phyloP scores from a whole-genome alignment of 352 stramenopile species.

The Phytophthora hibernalis region DNA sequence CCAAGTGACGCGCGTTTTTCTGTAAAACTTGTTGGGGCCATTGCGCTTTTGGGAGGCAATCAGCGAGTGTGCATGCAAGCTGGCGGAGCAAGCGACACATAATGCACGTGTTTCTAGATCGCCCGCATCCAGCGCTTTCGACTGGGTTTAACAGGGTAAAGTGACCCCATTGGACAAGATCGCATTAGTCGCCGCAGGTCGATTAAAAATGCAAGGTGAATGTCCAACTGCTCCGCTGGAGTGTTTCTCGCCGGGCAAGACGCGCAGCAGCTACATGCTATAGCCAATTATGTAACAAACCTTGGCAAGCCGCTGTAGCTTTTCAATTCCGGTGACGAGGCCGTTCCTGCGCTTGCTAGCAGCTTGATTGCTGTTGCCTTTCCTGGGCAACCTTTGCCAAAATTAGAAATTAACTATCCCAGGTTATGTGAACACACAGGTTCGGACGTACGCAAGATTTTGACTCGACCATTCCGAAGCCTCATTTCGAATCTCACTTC shows the following conservation, averaged over 20 bases:
- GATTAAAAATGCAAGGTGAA: constrained; percentile 1
- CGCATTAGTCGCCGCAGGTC: constrained; percentile 6
- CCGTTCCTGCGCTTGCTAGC: neutral
- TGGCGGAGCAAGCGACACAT: constrained; percentile 7
- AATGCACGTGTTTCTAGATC: constrained; percentile 7
- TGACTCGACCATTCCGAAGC: neutral
- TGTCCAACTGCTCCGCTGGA: neutral
- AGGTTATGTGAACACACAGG: too few relatives aligned
- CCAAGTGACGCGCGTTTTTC: constrained; percentile 15
- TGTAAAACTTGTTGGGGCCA: constrained; percentile 2
- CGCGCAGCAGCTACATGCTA: neutral
- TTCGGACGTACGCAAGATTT: too few relatives aligned
- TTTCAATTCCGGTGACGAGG: neutral
- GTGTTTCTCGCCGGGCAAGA: neutral
- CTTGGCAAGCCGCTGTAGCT: neutral
- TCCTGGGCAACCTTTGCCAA: too few relatives aligned
- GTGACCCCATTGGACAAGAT: too few relatives aligned
- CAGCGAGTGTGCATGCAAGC: constrained; percentile 18
- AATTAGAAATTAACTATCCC: too few relatives aligned
- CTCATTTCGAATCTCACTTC: constrained; percentile 49
- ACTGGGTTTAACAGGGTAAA: constrained; percentile 19
- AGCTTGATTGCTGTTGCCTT: neutral
- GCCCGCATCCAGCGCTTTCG: constrained; percentile 9
- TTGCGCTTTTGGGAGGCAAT: neutral
- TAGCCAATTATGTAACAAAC: neutral